These are phyloP conservation scores for Rhynchospora pubera DNA, from an alignment of 176 grass and related monocot species.

Conservation along the genomic window DNA sequence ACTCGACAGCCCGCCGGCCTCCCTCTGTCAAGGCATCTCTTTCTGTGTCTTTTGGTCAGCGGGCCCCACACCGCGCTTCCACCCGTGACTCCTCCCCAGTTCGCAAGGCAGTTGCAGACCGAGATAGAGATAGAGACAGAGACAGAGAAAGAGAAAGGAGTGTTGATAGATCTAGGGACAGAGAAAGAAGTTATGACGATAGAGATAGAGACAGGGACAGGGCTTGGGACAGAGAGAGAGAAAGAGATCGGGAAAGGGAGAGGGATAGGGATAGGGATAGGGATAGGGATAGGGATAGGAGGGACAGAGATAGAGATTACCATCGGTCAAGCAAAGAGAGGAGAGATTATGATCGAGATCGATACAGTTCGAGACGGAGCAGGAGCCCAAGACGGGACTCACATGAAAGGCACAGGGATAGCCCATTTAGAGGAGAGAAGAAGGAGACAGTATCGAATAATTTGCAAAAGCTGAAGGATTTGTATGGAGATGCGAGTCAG, in stretches of 20 bases:
- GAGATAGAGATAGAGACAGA: constrained; percentile 24
- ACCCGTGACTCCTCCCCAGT: constrained; percentile 89
- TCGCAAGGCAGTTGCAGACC: constrained; percentile 33
- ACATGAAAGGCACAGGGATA: constrained; percentile 15
- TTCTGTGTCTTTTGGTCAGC: constrained; percentile 95
- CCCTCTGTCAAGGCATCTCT: constrained; percentile 92
- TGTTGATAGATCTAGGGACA: constrained; percentile 28
- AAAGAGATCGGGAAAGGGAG: constrained; percentile 33
- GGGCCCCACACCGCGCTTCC: constrained; percentile 91
- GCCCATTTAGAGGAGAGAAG: constrained; percentile 63
- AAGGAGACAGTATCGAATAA: constrained; percentile 52
- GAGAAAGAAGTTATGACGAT: constrained; percentile 29
- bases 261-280: constrained; percentile 30
- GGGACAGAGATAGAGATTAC: constrained; percentile 24
- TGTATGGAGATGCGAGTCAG: constrained; percentile 66
- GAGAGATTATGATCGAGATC: constrained; percentile 25
- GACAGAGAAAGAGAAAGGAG: constrained; percentile 37
- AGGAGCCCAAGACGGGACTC: constrained; percentile 19
- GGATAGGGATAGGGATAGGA: constrained; percentile 36
- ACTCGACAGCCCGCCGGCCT: constrained; percentile 66
- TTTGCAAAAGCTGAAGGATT: constrained; percentile 76
- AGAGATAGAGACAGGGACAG: constrained; percentile 33
- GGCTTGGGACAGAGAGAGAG: constrained; percentile 32
- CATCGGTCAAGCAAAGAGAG: constrained; percentile 30
- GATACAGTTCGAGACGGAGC: constrained; percentile 25